Evolutionary conservation across 768 basidiomycete species (phyloP).

Genomic region (Pleurotus giganteus): DNA sequence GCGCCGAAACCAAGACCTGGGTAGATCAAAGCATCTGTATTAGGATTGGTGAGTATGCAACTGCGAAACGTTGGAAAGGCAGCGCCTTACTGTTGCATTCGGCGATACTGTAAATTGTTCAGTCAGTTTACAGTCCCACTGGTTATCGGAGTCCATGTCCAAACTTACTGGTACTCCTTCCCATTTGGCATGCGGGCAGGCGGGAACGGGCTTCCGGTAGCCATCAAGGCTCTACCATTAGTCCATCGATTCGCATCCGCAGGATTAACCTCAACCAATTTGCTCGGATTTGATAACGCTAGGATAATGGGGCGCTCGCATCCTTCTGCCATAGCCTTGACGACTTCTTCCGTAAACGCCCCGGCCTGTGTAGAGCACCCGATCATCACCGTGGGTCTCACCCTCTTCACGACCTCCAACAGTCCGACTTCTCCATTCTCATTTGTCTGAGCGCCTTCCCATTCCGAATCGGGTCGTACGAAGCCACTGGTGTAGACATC

Average conservation of each 20-base stretch:
- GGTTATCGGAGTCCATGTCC: not conserved
- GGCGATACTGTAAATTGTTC: constrained; percentile 48
- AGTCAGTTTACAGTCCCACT: not conserved
- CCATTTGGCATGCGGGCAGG: constrained; percentile 65
- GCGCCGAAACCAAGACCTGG: constrained; percentile 85
- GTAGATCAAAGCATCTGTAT: constrained; percentile 70
- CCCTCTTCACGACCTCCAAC: constrained; percentile 66
- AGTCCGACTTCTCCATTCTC: constrained; percentile 46
- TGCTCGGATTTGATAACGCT: constrained; percentile 81
- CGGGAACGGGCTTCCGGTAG: constrained; percentile 84
- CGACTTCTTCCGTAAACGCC: constrained; percentile 74
- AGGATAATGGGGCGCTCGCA: constrained; percentile 80
- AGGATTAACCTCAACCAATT: constrained; percentile 73
- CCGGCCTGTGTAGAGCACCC: constrained; percentile 80
- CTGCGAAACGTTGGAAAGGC: too few relatives aligned
- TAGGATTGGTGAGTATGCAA: too few relatives aligned
- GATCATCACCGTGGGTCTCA: constrained; percentile 81
- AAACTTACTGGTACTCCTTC: constrained; percentile 60
- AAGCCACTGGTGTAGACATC: constrained; percentile 45
- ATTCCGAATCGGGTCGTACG: constrained; percentile 54
- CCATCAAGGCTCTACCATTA: constrained; percentile 72
- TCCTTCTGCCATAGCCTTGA: constrained; percentile 64
- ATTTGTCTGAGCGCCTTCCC: constrained; percentile 38
- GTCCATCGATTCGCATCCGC: constrained; percentile 77
- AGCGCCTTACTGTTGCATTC: constrained; percentile 62